Conservation (phyloP, 257 asterid genomes). For the Nicotiana tomentosiformis region DNA sequence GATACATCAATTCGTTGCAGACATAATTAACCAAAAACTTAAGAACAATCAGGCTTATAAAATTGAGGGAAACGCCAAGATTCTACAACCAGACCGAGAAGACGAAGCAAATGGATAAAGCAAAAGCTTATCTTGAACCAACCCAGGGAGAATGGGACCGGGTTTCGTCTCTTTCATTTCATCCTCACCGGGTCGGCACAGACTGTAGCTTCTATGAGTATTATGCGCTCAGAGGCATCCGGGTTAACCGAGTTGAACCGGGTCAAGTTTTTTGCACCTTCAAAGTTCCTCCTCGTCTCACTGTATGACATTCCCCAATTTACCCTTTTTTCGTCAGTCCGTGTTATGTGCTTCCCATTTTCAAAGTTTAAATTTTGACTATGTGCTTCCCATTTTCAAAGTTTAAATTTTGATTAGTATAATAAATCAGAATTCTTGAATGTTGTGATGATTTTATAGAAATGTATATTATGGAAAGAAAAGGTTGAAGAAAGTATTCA, state of each 20-base stretch:
- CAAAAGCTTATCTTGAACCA: slow-evolving; percentile 31
- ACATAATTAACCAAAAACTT: too few relatives aligned
- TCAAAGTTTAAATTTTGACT: background rate
- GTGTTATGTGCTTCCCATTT: background rate
- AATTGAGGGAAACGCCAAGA: background rate
- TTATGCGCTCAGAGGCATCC: slow-evolving; percentile 49
- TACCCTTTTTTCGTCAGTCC: background rate
- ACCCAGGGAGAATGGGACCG: slow-evolving; percentile 31
- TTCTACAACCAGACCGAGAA: background rate
- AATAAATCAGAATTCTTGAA: background rate
- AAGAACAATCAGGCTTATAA: background rate
- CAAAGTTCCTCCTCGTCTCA: slow-evolving; percentile 76
- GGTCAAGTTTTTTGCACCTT: slow-evolving; percentile 52
- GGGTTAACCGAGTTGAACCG: slow-evolving; percentile 49
- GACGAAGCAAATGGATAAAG: slow-evolving; percentile 38
- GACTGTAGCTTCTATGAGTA: slow-evolving; percentile 66
- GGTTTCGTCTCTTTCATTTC: slow-evolving; percentile 39
- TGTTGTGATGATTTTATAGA: background rate
- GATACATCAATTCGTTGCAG: background rate
- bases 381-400: background rate
- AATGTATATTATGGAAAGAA: background rate
- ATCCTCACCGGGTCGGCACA: slow-evolving; percentile 33
- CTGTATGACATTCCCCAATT: slow-evolving; percentile 26
- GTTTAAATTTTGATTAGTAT: background rate
- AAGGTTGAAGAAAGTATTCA: background rate